A percentile compares a stretch with the other conserved stretches of the same genome.
phyloP scores from a whole-genome alignment of 495 filamentous ascomycete genomes.

The Hyphodiscus hymeniophilus region DNA sequence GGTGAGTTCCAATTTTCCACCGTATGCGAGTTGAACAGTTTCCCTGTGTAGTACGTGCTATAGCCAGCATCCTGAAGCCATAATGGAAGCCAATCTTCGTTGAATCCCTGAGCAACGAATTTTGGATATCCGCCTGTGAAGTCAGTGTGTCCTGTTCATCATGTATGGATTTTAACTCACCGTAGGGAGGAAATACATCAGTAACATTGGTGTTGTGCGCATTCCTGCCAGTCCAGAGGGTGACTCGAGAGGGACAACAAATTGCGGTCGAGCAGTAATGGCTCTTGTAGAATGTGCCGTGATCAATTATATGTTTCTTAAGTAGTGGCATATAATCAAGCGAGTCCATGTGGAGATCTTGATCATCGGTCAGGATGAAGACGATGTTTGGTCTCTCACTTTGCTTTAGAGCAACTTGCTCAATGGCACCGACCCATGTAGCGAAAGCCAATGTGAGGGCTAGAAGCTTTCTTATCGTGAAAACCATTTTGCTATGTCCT shows the following conservation, averaged over 20 bases:
- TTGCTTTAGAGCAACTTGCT: background rate
- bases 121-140: conserved; percentile 54
- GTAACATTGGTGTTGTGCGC: conserved; percentile 69
- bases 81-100: conserved; percentile 53
- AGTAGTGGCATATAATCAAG: conserved; percentile 46
- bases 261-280: conserved; percentile 52
- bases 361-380: conserved; percentile 54
- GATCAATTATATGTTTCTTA: conserved; percentile 35
- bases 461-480: background rate
- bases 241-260: conserved; percentile 55
- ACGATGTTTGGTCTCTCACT: conserved; percentile 36
- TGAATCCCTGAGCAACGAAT: conserved; percentile 52
- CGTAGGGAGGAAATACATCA: conserved; percentile 52
- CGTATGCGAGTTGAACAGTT: conserved; percentile 55
- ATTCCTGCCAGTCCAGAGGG: conserved; percentile 52
- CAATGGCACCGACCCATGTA: background rate
- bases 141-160: background rate
- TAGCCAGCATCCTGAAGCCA: conserved; percentile 61
- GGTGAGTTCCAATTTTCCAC: conserved; percentile 47
- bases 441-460: background rate
- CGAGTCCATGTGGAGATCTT: conserved; percentile 47
- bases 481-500: background rate
- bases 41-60: conserved; percentile 59
- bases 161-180: conserved; percentile 23
- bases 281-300: conserved; percentile 41